Conservation (phyloP, 768 basidiomycete species). For the Termitomyces sp. region DNA sequence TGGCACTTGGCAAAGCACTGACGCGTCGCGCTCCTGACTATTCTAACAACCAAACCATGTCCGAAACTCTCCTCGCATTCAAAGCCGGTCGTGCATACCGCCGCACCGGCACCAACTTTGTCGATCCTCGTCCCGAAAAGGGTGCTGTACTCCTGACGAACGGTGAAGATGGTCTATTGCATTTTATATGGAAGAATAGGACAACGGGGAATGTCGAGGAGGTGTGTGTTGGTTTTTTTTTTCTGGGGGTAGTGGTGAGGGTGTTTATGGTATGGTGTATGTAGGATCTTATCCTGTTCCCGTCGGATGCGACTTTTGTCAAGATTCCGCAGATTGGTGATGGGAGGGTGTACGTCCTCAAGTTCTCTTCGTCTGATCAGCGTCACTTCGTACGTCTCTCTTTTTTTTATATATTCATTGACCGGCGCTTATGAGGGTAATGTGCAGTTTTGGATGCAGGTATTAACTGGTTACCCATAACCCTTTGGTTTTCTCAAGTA, state of each 20-base stretch:
- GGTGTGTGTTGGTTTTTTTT: slow-evolving; percentile 30
- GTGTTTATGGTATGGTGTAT: background rate
- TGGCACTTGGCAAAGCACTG: slow-evolving; percentile 33
- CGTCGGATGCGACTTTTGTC: slow-evolving; percentile 78
- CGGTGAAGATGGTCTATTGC: slow-evolving; percentile 73
- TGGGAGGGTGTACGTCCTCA: slow-evolving; percentile 82
- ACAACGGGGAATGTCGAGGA: slow-evolving; percentile 58
- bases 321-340: slow-evolving; percentile 62
- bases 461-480: slow-evolving; percentile 22
- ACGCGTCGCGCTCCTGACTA: slow-evolving; percentile 39
- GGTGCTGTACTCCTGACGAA: slow-evolving; percentile 68
- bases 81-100: slow-evolving; percentile 77
- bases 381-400: slow-evolving; percentile 74
- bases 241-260: background rate
- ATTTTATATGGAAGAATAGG: slow-evolving; percentile 80
- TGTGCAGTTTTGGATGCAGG: slow-evolving; percentile 85
- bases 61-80: slow-evolving; percentile 48
- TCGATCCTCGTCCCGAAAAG: slow-evolving; percentile 67
- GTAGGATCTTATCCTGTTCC: slow-evolving; percentile 86
- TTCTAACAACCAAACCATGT: slow-evolving; percentile 4
- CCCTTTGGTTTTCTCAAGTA: background rate
- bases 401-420: background rate
- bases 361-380: slow-evolving; percentile 87
- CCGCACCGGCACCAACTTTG: slow-evolving; percentile 59
- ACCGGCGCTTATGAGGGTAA: slow-evolving; percentile 1